A percentile compares a stretch with the other conserved stretches of the same genome.
Conservation (phyloP, 345 rosid species). For the Sisymbrium irio region DNA sequence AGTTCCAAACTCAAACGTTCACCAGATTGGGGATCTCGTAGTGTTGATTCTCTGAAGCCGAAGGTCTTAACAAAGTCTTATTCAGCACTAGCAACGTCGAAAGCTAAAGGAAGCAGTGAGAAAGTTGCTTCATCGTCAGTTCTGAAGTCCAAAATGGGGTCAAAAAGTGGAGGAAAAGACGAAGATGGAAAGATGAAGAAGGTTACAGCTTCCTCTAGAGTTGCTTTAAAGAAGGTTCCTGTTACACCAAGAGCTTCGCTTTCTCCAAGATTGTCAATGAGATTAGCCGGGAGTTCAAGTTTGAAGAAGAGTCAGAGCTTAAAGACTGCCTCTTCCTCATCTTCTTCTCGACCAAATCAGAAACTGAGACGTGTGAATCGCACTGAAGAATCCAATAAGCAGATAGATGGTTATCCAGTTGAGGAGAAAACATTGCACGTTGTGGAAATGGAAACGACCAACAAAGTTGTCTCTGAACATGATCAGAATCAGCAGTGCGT, state of each 20-base stretch:
- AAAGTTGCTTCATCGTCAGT: slow-evolving; percentile 12
- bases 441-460: slow-evolving; percentile 51
- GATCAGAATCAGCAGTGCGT: slow-evolving; percentile 41
- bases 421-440: slow-evolving; percentile 70
- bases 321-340: slow-evolving; percentile 35
- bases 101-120: slow-evolving; percentile 13
- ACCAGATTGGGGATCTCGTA: slow-evolving; percentile 26
- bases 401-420: slow-evolving; percentile 35
- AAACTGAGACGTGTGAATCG: slow-evolving; percentile 18
- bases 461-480: slow-evolving; percentile 24
- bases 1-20: slow-evolving; percentile 22
- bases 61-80: slow-evolving; percentile 33
- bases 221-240: slow-evolving; percentile 34
- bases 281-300: slow-evolving; percentile 39
- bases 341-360: slow-evolving; percentile 41
- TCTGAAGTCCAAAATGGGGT: slow-evolving; percentile 11
- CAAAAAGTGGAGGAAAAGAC: slow-evolving; percentile 19
- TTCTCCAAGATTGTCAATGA: slow-evolving; percentile 34
- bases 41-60: slow-evolving; percentile 23
- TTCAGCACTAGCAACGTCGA: slow-evolving; percentile 15
- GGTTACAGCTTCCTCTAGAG: slow-evolving; percentile 33
- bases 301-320: slow-evolving; percentile 43
- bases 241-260: slow-evolving; percentile 41
- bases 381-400: slow-evolving; percentile 27
- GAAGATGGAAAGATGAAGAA: slow-evolving; percentile 32